These are phyloP conservation scores for Saccharomycopsis hybrid DNA, from an alignment of 1,139 yeast genomes.

Conservation along the genomic window DNA sequence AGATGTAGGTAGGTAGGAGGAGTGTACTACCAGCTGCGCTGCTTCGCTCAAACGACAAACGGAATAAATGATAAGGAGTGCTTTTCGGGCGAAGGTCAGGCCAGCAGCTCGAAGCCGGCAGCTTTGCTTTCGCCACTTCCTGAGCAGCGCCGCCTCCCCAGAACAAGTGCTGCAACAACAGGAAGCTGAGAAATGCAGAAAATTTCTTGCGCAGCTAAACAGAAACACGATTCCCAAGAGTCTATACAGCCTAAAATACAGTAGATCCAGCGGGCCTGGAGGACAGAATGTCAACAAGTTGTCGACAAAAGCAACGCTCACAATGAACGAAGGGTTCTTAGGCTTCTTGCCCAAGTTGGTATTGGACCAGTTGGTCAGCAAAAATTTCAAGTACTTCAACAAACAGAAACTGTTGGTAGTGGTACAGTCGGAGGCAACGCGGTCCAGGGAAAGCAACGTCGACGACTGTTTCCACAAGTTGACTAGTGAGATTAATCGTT, in stretches of 20 bases:
- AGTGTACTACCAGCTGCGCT: too few relatives aligned
- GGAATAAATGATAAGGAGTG: too few relatives aligned
- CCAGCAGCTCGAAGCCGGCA: too few relatives aligned
- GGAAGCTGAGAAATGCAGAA: not conserved
- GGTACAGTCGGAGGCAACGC: conserved; percentile 53
- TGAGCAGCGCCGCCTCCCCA: too few relatives aligned
- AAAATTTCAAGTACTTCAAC: conserved; percentile 49
- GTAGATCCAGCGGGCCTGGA: conserved; percentile 87
- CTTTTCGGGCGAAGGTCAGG: too few relatives aligned
- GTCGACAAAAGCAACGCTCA: conserved; percentile 69
- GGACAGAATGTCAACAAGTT: conserved; percentile 93
- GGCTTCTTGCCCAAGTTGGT: conserved; percentile 60
- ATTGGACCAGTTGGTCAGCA: conserved; percentile 36
- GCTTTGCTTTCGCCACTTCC: too few relatives aligned
- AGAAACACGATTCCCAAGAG: conserved; percentile 38
- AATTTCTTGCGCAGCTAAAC: conserved; percentile 2
- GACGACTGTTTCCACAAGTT: conserved; percentile 57
- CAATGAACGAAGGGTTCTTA: conserved; percentile 46
- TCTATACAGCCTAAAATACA: conserved; percentile 48
- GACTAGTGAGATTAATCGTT: conserved; percentile 42
- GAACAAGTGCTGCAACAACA: too few relatives aligned
- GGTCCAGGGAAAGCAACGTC: conserved; percentile 56
- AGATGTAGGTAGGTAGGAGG: too few relatives aligned
- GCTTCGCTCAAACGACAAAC: too few relatives aligned
- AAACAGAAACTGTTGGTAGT: conserved; percentile 43